Conservation (phyloP, 345 rosid genomes). For the Brassica rapa region DNA sequence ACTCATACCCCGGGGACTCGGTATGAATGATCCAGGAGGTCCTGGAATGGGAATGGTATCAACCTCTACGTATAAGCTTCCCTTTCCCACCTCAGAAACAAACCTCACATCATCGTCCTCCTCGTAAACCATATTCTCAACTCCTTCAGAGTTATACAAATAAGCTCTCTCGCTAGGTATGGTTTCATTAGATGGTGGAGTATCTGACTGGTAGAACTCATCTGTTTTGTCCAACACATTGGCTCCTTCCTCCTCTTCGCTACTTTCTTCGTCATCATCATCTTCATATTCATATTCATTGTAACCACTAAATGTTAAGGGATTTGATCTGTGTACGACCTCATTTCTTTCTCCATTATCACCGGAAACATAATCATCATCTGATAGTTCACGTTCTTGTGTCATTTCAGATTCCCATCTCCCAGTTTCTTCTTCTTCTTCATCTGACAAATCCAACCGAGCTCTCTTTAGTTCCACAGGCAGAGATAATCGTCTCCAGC, state of each 20-base stretch:
- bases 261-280: slow-evolving; percentile 42
- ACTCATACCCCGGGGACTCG: slow-evolving; percentile 88
- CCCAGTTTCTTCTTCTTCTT: slow-evolving; percentile 45
- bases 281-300: slow-evolving; percentile 26
- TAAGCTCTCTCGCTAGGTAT: slow-evolving; percentile 44
- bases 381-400: slow-evolving; percentile 45
- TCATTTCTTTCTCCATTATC: slow-evolving; percentile 44
- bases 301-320: slow-evolving; percentile 35
- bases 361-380: slow-evolving; percentile 35
- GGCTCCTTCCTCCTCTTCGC: slow-evolving; percentile 34
- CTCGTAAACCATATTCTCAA: slow-evolving; percentile 42
- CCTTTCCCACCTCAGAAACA: slow-evolving; percentile 51
- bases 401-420: slow-evolving; percentile 48
- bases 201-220: slow-evolving; percentile 40
- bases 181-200: slow-evolving; percentile 50
- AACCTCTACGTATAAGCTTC: slow-evolving; percentile 67
- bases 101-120: slow-evolving; percentile 46
- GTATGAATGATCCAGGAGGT: slow-evolving; percentile 95
- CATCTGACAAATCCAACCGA: slow-evolving; percentile 37
- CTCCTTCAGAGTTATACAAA: slow-evolving; percentile 59
- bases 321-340: slow-evolving; percentile 32
- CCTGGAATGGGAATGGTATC: slow-evolving; percentile 97
- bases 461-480: slow-evolving; percentile 45
- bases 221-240: slow-evolving; percentile 28
- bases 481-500: slow-evolving; percentile 33